Percentiles rank a stretch among this genome's conserved stretches.
Conservation (phyloP, 1,284 basidiomycete species). For the Volvariella volvacea region DNA sequence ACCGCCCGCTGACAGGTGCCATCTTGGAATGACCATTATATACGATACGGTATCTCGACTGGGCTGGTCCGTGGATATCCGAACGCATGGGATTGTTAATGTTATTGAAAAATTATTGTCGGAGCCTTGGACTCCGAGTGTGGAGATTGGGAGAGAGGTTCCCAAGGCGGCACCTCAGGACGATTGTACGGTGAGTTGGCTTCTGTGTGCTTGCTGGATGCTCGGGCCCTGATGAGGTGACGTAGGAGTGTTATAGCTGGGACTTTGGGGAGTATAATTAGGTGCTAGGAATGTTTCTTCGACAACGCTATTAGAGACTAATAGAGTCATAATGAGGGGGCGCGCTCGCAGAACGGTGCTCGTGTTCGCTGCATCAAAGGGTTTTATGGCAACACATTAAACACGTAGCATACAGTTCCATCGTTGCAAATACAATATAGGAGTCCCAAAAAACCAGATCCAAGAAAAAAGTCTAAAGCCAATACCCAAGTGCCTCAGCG, state of each 20-base stretch:
- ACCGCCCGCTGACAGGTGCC: slow-evolving; percentile 49
- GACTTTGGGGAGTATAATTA: slow-evolving; percentile 45
- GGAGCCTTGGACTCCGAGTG: slow-evolving; percentile 68
- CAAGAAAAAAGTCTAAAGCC: no score
- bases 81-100: slow-evolving; percentile 78
- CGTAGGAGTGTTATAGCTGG: slow-evolving; percentile 57
- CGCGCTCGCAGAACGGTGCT: no score
- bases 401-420: no score
- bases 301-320: no score
- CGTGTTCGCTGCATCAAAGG: no score
- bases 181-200: slow-evolving; percentile 55
- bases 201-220: slow-evolving; percentile 3
- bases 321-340: no score
- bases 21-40: slow-evolving; percentile 77
- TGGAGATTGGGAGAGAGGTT: slow-evolving; percentile 52
- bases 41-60: slow-evolving; percentile 88
- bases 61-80: slow-evolving; percentile 79
- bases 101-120: slow-evolving; percentile 75
- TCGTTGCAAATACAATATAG: no score
- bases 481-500: no score
- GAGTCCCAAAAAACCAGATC: no score
- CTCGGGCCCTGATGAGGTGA: neutral
- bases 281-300: no score
- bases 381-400: no score
- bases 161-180: slow-evolving; percentile 42